phyloP scores from a whole-genome alignment of 805 yeast species.

The Diddensiella transvaalensis region DNA sequence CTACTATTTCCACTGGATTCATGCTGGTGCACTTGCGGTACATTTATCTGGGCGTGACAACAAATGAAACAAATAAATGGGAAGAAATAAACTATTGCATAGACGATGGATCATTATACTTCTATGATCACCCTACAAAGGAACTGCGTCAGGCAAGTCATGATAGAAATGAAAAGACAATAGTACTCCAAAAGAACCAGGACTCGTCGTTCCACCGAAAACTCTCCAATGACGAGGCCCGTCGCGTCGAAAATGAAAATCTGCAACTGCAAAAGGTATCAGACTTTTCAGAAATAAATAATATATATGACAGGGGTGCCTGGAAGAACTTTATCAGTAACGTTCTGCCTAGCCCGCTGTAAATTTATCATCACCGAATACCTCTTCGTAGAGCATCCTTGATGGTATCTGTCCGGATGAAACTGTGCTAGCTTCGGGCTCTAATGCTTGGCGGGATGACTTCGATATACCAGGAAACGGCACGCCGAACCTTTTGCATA shows the following conservation, averaged over 20 bases:
- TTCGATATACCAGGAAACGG: slow-evolving; percentile 10
- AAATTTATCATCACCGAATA: slow-evolving; percentile 20
- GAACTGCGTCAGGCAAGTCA: slow-evolving; percentile 13
- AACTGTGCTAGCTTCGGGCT: too few species aligned
- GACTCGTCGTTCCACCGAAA: slow-evolving; percentile 28
- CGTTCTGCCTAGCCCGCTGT: neutral
- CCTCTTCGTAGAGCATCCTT: slow-evolving; percentile 13
- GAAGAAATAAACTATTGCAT: slow-evolving; percentile 52
- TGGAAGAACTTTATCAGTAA: neutral
- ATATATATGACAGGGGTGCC: slow-evolving; percentile 36
- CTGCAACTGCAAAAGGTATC: slow-evolving; percentile 25
- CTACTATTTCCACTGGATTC: slow-evolving; percentile 45
- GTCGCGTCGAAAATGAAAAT: slow-evolving; percentile 22
- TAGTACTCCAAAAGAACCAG: slow-evolving; percentile 27
- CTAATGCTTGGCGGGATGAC: too few species aligned
- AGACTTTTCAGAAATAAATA: slow-evolving; percentile 33
- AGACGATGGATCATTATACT: slow-evolving; percentile 38
- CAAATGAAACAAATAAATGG: slow-evolving; percentile 76
- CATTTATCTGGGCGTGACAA: slow-evolving; percentile 65
- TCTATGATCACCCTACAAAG: slow-evolving; percentile 25
- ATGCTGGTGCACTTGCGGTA: slow-evolving; percentile 45
- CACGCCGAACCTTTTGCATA: slow-evolving; percentile 29
- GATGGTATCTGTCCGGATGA: too few species aligned
- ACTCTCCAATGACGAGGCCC: slow-evolving; percentile 28
- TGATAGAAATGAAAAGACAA: slow-evolving; percentile 19